Percentiles rank a stretch among this genome's conserved stretches.
Evolutionary conservation across 768 basidiomycete species (phyloP).

Genomic region (Lactarius tabidus): DNA sequence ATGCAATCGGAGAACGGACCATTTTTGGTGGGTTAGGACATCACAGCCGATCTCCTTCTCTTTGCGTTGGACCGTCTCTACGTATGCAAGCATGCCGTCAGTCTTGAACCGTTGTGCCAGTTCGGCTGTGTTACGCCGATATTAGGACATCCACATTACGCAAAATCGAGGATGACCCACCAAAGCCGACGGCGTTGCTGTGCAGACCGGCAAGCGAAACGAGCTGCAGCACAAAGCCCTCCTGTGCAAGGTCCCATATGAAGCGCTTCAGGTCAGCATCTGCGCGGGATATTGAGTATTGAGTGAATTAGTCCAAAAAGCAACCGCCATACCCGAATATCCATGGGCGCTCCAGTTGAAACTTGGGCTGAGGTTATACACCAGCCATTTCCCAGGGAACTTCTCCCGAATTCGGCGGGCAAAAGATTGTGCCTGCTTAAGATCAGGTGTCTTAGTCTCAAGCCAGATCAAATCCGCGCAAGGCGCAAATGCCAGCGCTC

Average conservation of each 20-base stretch:
- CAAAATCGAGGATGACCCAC: conserved; percentile 37
- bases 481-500: conserved; percentile 74
- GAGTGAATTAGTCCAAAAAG: not conserved
- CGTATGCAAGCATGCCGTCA: conserved; percentile 92
- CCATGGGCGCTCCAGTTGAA: conserved; percentile 91
- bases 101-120: conserved; percentile 75
- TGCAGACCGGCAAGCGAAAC: conserved; percentile 91
- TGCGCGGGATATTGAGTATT: conserved; percentile 26
- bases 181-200: conserved; percentile 72
- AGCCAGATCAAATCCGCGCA: conserved; percentile 91
- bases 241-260: conserved; percentile 86
- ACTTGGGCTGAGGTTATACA: conserved; percentile 91
- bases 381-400: conserved; percentile 81
- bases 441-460: conserved; percentile 85
- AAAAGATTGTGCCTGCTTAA: conserved; percentile 74
- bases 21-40: conserved; percentile 92
- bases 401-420: conserved; percentile 67
- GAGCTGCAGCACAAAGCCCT: conserved; percentile 88
- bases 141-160: not conserved
- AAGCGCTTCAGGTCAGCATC: conserved; percentile 79
- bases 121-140: conserved; percentile 50
- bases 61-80: conserved; percentile 80
- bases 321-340: conserved; percentile 49
- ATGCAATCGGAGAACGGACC: conserved; percentile 43
- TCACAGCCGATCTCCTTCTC: conserved; percentile 88